Conservation (phyloP, 305 asterid species). For the Petunia hybrid region DNA sequence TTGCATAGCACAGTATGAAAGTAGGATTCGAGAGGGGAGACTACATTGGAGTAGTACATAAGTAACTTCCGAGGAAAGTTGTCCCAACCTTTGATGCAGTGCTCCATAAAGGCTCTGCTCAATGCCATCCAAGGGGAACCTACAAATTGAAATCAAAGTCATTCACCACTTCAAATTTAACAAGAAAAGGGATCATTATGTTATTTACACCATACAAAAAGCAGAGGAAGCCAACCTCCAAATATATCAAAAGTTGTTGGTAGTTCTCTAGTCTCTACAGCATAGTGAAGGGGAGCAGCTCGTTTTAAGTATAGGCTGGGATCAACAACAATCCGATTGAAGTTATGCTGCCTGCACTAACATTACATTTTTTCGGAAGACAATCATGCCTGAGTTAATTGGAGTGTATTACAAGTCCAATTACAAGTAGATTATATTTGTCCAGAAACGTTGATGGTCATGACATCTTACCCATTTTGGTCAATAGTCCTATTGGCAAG, state of each 20-base stretch:
- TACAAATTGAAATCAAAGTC: constrained; percentile 25
- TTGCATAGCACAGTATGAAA: constrained; percentile 66
- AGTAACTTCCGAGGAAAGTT: constrained; percentile 64
- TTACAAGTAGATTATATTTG: not conserved
- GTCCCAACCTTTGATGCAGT: constrained; percentile 60
- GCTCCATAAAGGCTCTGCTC: constrained; percentile 57
- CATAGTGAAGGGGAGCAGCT: constrained; percentile 42
- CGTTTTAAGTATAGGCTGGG: constrained; percentile 43
- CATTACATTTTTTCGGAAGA: constrained; percentile 5
- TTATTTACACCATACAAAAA: not conserved
- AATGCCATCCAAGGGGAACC: constrained; percentile 65
- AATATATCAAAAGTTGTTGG: constrained; percentile 55
- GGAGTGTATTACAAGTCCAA: too few species aligned
- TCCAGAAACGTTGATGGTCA: not conserved
- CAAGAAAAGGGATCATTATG: not conserved
- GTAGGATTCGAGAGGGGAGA: constrained; percentile 57
- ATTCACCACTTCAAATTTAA: not conserved
- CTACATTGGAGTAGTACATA: constrained; percentile 61
- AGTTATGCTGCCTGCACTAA: constrained; percentile 43
- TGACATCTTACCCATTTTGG: constrained; percentile 46
- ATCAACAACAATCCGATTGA: constrained; percentile 49
- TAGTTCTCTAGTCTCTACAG: constrained; percentile 48
- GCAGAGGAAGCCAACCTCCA: constrained; percentile 46
- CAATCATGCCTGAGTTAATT: not conserved
- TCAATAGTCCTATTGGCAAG: constrained; percentile 39